Conservation (phyloP, 2,329 filamentous ascomycete genomes). For the Tothia fuscella region DNA sequence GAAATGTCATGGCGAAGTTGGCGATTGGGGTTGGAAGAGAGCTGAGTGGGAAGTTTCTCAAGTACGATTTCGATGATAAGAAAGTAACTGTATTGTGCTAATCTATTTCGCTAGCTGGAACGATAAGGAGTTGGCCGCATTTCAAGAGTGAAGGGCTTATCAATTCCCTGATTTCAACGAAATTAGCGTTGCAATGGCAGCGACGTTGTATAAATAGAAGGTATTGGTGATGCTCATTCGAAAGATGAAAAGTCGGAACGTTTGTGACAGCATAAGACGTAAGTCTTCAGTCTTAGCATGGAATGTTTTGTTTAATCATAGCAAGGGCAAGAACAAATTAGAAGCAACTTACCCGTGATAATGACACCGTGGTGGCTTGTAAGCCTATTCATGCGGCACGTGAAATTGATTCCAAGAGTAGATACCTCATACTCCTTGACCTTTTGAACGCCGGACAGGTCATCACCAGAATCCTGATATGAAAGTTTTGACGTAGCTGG, state of each 20-base stretch:
- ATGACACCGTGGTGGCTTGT: constrained; percentile 7
- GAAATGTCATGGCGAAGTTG: constrained; percentile 72
- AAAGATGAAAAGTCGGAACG: constrained; percentile 12
- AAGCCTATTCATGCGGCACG: too few species aligned
- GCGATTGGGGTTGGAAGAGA: constrained; percentile 51
- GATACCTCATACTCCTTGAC: too few species aligned
- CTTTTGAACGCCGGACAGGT: too few species aligned
- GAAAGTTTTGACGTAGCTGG: too few species aligned
- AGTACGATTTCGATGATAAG: constrained; percentile 28
- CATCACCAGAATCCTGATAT: too few species aligned
- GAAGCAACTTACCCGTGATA: too few species aligned
- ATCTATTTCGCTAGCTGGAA: constrained; percentile 35
- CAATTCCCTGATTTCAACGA: neutral
- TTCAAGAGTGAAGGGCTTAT: constrained; percentile 30
- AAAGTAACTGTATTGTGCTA: neutral
- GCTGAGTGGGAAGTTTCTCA: constrained; percentile 66
- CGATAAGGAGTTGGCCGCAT: constrained; percentile 40
- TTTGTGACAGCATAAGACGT: constrained; percentile 11
- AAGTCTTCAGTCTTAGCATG: constrained; percentile 20
- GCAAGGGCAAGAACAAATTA: constrained; percentile 3
- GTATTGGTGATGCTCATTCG: constrained; percentile 6
- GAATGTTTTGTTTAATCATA: constrained; percentile 19
- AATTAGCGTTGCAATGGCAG: neutral
- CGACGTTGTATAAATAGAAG: neutral
- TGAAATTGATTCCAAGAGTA: too few species aligned